phyloP scores from a whole-genome alignment of 2,329 filamentous ascomycete species.

The Fusarium burgessii region DNA sequence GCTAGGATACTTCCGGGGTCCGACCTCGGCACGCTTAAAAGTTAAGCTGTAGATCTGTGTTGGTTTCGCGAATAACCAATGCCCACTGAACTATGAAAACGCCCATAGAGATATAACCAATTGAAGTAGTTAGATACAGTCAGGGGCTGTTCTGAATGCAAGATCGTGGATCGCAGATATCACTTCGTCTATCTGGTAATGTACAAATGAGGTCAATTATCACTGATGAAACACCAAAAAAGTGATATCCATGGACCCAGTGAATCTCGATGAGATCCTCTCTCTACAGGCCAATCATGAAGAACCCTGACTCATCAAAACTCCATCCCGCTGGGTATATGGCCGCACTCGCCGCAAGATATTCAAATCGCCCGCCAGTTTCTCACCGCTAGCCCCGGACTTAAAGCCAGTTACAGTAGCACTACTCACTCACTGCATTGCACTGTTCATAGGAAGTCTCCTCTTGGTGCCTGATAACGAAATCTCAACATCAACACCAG shows the following conservation, averaged over 20 bases:
- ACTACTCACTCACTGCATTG: neutral
- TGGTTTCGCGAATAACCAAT: constrained; percentile 23
- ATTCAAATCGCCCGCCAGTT: constrained; percentile 15
- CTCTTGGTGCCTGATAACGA: constrained; percentile 18
- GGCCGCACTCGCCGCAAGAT: constrained; percentile 34
- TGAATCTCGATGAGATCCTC: neutral
- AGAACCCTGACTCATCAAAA: constrained; percentile 30
- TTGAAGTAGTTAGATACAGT: neutral
- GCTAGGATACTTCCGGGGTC: constrained; percentile 13
- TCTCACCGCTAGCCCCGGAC: constrained; percentile 37
- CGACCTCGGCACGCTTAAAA: constrained; percentile 21
- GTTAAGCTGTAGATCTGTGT: constrained; percentile 21
- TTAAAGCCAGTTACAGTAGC: constrained; percentile 19
- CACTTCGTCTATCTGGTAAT: constrained; percentile 9
- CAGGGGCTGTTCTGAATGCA: neutral
- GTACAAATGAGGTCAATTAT: constrained; percentile 28
- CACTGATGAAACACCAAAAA: constrained; percentile 24
- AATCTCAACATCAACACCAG: constrained; percentile 3
- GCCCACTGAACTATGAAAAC: neutral
- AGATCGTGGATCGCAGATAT: constrained; percentile 2
- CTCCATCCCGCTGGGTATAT: constrained; percentile 22
- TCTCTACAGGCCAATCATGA: constrained; percentile 27
- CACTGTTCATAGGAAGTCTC: constrained; percentile 14
- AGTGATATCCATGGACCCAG: constrained; percentile 11
- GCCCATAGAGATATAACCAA: constrained; percentile 6